A percentile compares a stretch with the other conserved stretches of the same genome.
These are phyloP conservation scores for Ascochyta lentis DNA, from an alignment of 2,329 filamentous ascomycete genomes.

Conservation along the genomic window DNA sequence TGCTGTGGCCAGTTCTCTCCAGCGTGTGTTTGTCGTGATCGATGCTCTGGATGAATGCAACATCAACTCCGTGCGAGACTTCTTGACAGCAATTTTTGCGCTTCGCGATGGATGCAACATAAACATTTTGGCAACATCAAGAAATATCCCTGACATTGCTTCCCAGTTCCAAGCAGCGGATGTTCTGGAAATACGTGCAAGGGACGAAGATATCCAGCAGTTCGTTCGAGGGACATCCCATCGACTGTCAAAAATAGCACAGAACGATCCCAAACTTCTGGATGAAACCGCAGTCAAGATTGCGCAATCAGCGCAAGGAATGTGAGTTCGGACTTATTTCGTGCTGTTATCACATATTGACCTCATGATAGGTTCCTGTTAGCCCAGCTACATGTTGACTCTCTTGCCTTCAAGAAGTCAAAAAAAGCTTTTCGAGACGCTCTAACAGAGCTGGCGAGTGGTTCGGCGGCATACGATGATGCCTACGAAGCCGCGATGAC, in stretches of 20 bases:
- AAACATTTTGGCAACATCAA: conserved; percentile 21
- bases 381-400: conserved; percentile 49
- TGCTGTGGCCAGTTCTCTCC: conserved; percentile 3
- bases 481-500: conserved; percentile 55
- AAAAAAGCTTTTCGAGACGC: conserved; percentile 42
- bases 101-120: conserved; percentile 10
- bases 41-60: conserved; percentile 47
- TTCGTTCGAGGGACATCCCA: conserved; percentile 15
- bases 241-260: too few species aligned
- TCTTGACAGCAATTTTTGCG: not conserved
- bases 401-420: conserved; percentile 42
- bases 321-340: conserved; percentile 18
- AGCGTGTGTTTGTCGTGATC: conserved; percentile 28
- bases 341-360: too few species aligned
- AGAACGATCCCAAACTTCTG: too few species aligned
- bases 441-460: conserved; percentile 41
- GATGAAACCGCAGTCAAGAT: conserved; percentile 9
- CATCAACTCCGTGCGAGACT: too few species aligned
- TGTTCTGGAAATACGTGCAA: conserved; percentile 30
- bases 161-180: conserved; percentile 13
- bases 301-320: conserved; percentile 28
- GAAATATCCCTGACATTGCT: conserved; percentile 25
- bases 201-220: conserved; percentile 24
- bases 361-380: conserved; percentile 38
- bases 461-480: conserved; percentile 42